Conservation (phyloP, 2,329 filamentous ascomycete species). For the Neoscytalidium dimidiatum region DNA sequence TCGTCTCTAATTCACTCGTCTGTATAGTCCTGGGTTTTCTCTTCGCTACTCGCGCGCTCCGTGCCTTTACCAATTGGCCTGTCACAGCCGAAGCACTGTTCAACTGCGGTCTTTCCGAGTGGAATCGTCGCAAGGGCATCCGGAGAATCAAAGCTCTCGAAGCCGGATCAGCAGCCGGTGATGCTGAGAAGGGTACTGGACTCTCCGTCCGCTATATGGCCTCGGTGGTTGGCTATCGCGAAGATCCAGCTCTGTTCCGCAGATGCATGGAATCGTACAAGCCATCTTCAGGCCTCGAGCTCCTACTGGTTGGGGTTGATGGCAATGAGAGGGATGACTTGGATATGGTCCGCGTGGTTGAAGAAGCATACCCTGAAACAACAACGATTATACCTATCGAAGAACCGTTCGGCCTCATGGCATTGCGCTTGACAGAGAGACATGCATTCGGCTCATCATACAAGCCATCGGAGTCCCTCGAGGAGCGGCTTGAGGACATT, state of each 20-base stretch:
- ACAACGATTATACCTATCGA: constrained; percentile 27
- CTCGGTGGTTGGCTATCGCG: constrained; percentile 35
- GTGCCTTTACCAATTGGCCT: neutral
- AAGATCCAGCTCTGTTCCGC: constrained; percentile 31
- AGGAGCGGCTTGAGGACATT: neutral
- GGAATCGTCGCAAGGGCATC: neutral
- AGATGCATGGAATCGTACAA: constrained; percentile 34
- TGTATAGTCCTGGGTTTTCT: neutral
- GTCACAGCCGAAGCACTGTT: neutral
- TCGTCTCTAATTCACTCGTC: neutral
- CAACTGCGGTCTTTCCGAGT: neutral
- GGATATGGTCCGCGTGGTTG: constrained; percentile 33
- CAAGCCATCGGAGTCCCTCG: neutral
- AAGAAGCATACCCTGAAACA: constrained; percentile 28
- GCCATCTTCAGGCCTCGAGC: constrained; percentile 25
- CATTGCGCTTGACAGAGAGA: constrained; percentile 25
- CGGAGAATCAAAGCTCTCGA: neutral
- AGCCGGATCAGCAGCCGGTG: neutral
- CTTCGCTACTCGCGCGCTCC: neutral
- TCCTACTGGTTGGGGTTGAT: constrained; percentile 34
- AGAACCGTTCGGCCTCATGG: constrained; percentile 30
- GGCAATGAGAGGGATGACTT: constrained; percentile 29
- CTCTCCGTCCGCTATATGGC: constrained; percentile 26
- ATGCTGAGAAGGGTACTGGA: neutral
- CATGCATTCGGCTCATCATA: constrained; percentile 24